phyloP scores from a whole-genome alignment of 768 basidiomycete genomes.

The Suillus weaverae region DNA sequence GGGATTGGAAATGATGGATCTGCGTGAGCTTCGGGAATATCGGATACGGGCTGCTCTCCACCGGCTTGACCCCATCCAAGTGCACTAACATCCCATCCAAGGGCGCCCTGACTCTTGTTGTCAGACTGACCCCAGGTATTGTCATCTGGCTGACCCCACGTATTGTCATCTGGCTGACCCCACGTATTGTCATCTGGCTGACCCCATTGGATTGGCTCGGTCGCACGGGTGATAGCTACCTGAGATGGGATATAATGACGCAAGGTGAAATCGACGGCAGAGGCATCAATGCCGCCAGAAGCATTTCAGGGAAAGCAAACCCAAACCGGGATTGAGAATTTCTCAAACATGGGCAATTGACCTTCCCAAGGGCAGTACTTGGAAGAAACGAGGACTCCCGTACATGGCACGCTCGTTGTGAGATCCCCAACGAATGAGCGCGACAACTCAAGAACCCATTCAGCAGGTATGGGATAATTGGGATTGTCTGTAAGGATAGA shows the following conservation, averaged over 20 bases:
- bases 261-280: neutral
- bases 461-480: neutral
- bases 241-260: neutral
- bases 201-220: neutral
- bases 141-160: neutral
- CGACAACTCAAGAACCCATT: neutral
- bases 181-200: neutral
- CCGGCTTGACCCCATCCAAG: neutral
- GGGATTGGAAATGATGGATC: neutral
- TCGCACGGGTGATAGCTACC: neutral
- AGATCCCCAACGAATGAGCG: slow-evolving; percentile 1
- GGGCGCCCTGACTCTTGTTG: neutral
- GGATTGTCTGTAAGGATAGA: neutral
- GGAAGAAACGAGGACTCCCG: neutral
- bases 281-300: neutral
- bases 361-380: neutral
- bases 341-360: slow-evolving; percentile 1
- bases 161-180: neutral
- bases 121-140: neutral
- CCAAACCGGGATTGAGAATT: neutral
- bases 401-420: neutral
- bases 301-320: neutral
- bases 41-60: neutral
- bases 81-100: neutral
- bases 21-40: neutral